Evolutionary conservation across 1,139 yeast genomes (phyloP), one percentile per base, ranked within the genome.

Genomic region (Pneumocystis murina): DNA sequence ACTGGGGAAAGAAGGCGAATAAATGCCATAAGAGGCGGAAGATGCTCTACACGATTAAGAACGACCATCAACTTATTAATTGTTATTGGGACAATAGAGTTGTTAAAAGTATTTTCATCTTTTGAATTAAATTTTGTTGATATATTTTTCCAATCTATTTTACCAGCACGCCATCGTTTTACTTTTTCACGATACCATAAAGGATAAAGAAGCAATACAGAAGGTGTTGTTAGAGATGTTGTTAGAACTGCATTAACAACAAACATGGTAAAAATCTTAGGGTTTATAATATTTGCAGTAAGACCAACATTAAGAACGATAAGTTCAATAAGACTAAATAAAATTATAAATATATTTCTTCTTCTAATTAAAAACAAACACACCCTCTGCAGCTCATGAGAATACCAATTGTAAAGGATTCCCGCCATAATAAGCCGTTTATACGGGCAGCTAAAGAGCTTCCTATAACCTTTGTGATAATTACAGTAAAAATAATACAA

Each of bases 341-440:
- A 33, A 33, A 20, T 24, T 10, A 20, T 6, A 39, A 59, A 39
- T 33, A 28, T 16, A 57, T 35, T 24, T 8, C 7, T 20, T 10
- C 4, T 40, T 67, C 60, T 70, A 72, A 40, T 86, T 91, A 68
- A 86, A 85, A 48, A 16, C 24, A 39, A 5, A 40, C 10, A 48
- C 17, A 48, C 74, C 95, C 95, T 73, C 87, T 87, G 78, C 95
- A 87, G 12, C 91, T 85, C 92, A 87, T 86, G 69, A 87, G 78
- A n/a, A 85, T 81, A 63, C 94, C 94, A 43, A 86, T 91, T 0
- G 90, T 79, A 43, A 84, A 73, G 1, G 89, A 82, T 71, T 86
- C 92, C 70, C 89, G 80, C 85, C 86, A 84, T 62, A 78, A 77
- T 62, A 86, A 75, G 2, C 86, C 86, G 71, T 80, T 80, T 55